Evolutionary conservation across 106 monocot species (phyloP), one percentile per base, ranked within the genome.

Genomic region (Acorus calamus): DNA sequence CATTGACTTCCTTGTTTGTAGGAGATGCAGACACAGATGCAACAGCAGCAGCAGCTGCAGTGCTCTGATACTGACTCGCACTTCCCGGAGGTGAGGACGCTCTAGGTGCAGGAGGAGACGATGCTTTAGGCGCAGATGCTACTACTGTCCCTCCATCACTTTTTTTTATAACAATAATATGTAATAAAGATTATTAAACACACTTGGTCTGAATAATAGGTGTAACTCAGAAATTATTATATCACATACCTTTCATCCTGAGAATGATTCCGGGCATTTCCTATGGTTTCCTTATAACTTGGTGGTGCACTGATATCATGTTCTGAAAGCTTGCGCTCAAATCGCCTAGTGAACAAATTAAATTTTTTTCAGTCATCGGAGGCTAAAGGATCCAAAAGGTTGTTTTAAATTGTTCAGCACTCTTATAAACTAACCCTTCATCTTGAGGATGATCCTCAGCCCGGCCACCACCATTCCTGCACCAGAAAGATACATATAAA

Each of bases 281-380:
- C 70, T 8, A 67, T 69, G 50, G 69, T 74, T 68, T 81, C 89
- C 80, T 96, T 90, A 72, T 90, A 96, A 71, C 74, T 82, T 7
- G 87, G 84, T 9, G 87, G 87, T 59, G 78, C 76, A 82, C 58
- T 80, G 64, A 62, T 42, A 75, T 67, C 80, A 66, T 73, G 84
- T 57, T 82, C 86, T 13, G 93, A 83, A 64, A 68, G 71, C 63
- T 81, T 86, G 11, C 44, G 71, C 55, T 79, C 83, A 13, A 74
- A 55, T 44, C 69, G 71, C 61, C 84, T 86, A 72, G 3, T 60
- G 28, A 60, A 70, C 10, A 64, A 3, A 42, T 57, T 41, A 12
- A n/a, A 50, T 47, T 0, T 58, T 46, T 28, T 28, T 28, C 28
- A 28, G 28, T 28, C 28, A 28, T 28, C 46, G 56, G 55, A 66